phyloP scores from a whole-genome alignment of 345 rosid species.

The Punica granatum region DNA sequence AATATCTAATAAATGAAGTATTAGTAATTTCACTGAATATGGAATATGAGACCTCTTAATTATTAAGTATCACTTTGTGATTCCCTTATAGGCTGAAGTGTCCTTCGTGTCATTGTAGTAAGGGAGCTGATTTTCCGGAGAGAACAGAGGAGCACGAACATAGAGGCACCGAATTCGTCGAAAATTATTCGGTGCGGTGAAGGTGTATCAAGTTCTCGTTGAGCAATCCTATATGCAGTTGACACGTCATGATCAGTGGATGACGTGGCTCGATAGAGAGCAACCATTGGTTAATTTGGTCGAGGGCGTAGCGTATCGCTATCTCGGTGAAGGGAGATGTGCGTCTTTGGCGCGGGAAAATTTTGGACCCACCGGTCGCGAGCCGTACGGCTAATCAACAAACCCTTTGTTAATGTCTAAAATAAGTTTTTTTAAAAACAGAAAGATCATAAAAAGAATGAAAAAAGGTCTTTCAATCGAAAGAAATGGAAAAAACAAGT shows the following conservation, averaged over 20 bases:
- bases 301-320: neutral
- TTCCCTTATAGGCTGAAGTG: too few relatives aligned
- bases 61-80: too few relatives aligned
- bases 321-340: neutral
- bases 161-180: neutral
- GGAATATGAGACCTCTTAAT: too few relatives aligned
- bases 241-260: neutral
- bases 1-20: too few relatives aligned
- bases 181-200: neutral
- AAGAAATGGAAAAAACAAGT: too few relatives aligned
- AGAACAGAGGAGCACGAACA: neutral
- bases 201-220: neutral
- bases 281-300: neutral
- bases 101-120: too few relatives aligned
- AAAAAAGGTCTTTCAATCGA: too few relatives aligned
- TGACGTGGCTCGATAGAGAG: neutral
- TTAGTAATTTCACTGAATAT: too few relatives aligned
- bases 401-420: too few relatives aligned
- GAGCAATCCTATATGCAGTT: neutral
- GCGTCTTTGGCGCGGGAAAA: neutral
- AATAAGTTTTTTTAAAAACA: too few relatives aligned
- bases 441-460: too few relatives aligned
- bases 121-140: conserved; percentile 5
- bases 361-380: neutral
- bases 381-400: too few relatives aligned